Evolutionary conservation across 768 basidiomycete genomes (phyloP).

Genomic region (Suillus subaureus): DNA sequence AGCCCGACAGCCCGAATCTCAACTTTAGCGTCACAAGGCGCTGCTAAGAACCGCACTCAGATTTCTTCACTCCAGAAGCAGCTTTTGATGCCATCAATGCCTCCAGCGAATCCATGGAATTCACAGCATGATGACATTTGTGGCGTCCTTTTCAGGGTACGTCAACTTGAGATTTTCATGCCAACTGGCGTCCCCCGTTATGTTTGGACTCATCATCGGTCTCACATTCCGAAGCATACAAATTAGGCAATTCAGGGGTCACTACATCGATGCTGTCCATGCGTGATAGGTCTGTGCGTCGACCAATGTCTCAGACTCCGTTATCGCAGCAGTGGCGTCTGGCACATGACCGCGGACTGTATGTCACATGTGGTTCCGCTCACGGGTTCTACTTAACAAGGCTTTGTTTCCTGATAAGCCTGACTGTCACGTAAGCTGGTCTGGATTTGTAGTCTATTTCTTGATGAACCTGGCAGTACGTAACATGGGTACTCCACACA

Average conservation of each 20-base stretch:
- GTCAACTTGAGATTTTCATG: background rate
- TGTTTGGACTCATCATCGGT: background rate
- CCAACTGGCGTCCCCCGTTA: background rate
- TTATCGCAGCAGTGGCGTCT: background rate
- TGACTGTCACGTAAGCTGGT: background rate
- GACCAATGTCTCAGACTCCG: background rate
- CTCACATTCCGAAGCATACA: background rate
- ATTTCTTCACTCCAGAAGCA: background rate
- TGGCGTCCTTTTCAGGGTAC: background rate
- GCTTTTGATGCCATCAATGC: slow-evolving; percentile 1
- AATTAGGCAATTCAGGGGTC: slow-evolving; percentile 2
- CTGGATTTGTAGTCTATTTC: background rate
- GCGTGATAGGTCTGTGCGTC: background rate
- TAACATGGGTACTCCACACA: slow-evolving; percentile 1
- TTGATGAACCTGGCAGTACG: background rate
- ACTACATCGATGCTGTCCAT: background rate
- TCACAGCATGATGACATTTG: background rate
- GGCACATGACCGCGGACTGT: background rate
- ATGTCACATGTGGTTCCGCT: background rate
- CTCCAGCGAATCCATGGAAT: background rate
- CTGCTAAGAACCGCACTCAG: background rate
- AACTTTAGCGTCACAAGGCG: background rate
- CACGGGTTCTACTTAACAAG: slow-evolving; percentile 3
- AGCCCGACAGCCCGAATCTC: slow-evolving; percentile 1
- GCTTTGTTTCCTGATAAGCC: background rate